A percentile compares a stretch with the other conserved stretches of the same genome.
phyloP scores from a whole-genome alignment of 2,329 filamentous ascomycete species.

The Alternaria metachromatica region DNA sequence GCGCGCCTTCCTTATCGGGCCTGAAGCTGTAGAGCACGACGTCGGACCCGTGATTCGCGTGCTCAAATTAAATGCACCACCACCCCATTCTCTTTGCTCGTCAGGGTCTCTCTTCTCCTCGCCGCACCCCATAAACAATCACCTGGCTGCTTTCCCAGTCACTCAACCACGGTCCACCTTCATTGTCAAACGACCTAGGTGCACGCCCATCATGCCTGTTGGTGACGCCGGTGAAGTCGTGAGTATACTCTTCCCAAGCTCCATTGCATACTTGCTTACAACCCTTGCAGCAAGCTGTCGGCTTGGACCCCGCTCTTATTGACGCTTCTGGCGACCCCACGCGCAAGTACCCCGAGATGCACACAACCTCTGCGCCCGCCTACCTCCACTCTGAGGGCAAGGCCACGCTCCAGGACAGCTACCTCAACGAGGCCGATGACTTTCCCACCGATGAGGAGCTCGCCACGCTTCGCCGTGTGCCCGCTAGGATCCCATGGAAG shows the following conservation, averaged over 20 bases:
- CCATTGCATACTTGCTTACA: constrained; percentile 10
- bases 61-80: constrained; percentile 17
- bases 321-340: constrained; percentile 45
- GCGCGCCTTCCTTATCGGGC: constrained; percentile 21
- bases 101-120: constrained; percentile 23
- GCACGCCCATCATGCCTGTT: constrained; percentile 35
- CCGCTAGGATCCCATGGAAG: constrained; percentile 44
- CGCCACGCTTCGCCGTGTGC: constrained; percentile 43
- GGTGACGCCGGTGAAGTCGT: constrained; percentile 35
- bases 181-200: background rate
- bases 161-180: background rate
- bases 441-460: constrained; percentile 47
- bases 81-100: constrained; percentile 5
- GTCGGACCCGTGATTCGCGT: constrained; percentile 8
- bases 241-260: constrained; percentile 4
- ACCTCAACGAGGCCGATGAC: constrained; percentile 31
- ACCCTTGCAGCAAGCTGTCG: constrained; percentile 29
- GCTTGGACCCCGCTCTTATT: constrained; percentile 43
- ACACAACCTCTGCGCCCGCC: constrained; percentile 31
- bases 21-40: constrained; percentile 10
- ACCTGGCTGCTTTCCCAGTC: constrained; percentile 11
- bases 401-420: constrained; percentile 44
- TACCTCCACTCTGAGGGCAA: constrained; percentile 46
- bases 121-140: constrained; percentile 11
- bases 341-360: constrained; percentile 38